A percentile compares a stretch with the other conserved stretches of the same genome.
Evolutionary conservation across 2,329 filamentous ascomycete species (phyloP).

Genomic region (Pyrenophora seminiperda): DNA sequence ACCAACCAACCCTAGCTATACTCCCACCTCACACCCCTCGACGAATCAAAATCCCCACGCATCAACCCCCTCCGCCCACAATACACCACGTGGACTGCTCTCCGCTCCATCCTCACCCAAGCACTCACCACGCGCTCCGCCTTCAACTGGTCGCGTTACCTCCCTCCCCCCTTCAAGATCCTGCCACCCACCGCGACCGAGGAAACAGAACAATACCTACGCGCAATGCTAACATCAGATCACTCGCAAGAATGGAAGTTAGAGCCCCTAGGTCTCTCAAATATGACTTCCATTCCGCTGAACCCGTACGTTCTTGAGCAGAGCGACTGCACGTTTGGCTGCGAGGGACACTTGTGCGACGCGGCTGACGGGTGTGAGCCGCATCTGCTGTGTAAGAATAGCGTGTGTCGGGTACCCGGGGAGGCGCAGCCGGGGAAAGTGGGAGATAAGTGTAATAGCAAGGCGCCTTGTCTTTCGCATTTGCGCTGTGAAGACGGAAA

Average conservation of each 20-base stretch:
- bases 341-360: constrained; percentile 39
- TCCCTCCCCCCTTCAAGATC: constrained; percentile 25
- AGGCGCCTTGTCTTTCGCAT: constrained; percentile 35
- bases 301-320: constrained; percentile 42
- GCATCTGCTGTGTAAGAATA: constrained; percentile 40
- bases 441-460: constrained; percentile 36
- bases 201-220: neutral
- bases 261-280: constrained; percentile 16
- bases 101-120: constrained; percentile 26
- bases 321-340: constrained; percentile 39
- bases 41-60: constrained; percentile 29
- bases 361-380: constrained; percentile 35
- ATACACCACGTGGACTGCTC: constrained; percentile 31
- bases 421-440: constrained; percentile 33
- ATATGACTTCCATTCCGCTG: constrained; percentile 24
- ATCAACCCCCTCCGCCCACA: constrained; percentile 31
- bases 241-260: constrained; percentile 4
- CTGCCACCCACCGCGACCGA: neutral
- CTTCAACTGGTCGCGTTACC: constrained; percentile 39
- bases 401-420: constrained; percentile 29
- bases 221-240: constrained; percentile 3
- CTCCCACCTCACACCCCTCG: constrained; percentile 34
- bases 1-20: constrained; percentile 30
- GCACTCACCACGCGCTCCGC: constrained; percentile 35
- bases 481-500: constrained; percentile 27